phyloP scores from a whole-genome alignment of 371 early-diverging fungal species.

The Rhizomucor pusillus region DNA sequence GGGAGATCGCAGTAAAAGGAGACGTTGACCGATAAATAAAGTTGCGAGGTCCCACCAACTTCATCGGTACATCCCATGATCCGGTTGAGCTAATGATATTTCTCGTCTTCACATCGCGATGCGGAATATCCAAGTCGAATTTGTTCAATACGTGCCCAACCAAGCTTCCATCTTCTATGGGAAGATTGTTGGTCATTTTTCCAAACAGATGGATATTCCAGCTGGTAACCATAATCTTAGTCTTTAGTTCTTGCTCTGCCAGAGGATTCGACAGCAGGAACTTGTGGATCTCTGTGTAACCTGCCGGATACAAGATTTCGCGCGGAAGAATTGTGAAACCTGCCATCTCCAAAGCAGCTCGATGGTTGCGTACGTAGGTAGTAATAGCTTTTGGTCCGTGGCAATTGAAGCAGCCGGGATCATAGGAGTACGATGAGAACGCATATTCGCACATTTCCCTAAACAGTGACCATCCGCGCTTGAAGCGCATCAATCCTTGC shows the following conservation, averaged over 20 bases:
- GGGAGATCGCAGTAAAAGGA: constrained; percentile 14
- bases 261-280: constrained; percentile 34
- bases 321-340: constrained; percentile 53
- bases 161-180: constrained; percentile 49
- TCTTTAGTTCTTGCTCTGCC: constrained; percentile 50
- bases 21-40: constrained; percentile 29
- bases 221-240: constrained; percentile 31
- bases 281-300: constrained; percentile 50
- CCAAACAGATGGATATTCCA: constrained; percentile 63
- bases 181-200: constrained; percentile 59
- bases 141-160: constrained; percentile 49
- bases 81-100: constrained; percentile 31
- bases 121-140: constrained; percentile 53
- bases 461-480: constrained; percentile 60
- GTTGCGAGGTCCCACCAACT: constrained; percentile 26
- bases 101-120: constrained; percentile 31
- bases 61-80: constrained; percentile 24
- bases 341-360: constrained; percentile 40
- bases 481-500: constrained; percentile 65
- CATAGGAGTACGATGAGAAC: constrained; percentile 52
- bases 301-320: constrained; percentile 52
- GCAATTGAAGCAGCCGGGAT: constrained; percentile 64
- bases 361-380: constrained; percentile 53
- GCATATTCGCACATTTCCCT: constrained; percentile 58
- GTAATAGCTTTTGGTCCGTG: constrained; percentile 65